Evolutionary conservation across 2,329 filamentous ascomycete genomes (phyloP), one percentile per base, ranked within the genome.

Genomic region (Aspergillus melleus): DNA sequence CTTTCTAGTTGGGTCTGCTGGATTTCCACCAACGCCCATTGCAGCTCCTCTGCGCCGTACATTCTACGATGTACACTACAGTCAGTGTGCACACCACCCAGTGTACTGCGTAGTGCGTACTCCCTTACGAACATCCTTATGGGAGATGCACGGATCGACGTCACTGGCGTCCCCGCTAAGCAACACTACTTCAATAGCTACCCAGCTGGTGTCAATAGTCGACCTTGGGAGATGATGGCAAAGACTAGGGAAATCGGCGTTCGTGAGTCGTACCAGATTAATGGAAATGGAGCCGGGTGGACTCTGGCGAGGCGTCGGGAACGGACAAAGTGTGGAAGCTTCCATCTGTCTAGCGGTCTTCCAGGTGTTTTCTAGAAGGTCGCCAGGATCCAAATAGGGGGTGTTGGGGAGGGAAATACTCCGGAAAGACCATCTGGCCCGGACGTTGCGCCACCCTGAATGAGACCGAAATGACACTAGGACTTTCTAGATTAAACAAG

Each of bases 361-460:
- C 73, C 67, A 75, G 63, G 63, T 59, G 68, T 68, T 66, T 75
- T 75, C 73, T 74, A 75, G 73, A 75, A 75, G 57, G 51, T 53
- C 24, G 19, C 51, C 50, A 51, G 52, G 55, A 51, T 39, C 54
- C 54, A 47, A 49, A 56, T 49, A 32, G 53, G 58, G 53, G 57
- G 14, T 24, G 49, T 24, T 53, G 46, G 39, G 26, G 32, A 36
- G 32, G 11, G 32, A 36, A 36, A 36, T 36, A 36, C 32, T 36
- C 32, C 32, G 36, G 49, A 29, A 29, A 46, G 26, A 14, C 55
- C 49, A 49, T 36, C 52, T 54, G 46, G 32, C 22, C 57, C 49
- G 55, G 54, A 36, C 19, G 51, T 61, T 63, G 58, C 61, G 62
- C 63, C 59, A 62, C 63, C 49, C 47, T 55, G 16, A 6, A 42